These are phyloP conservation scores for Termitomyces sp. DNA, from an alignment of 768 basidiomycete genomes.

Conservation along the genomic window DNA sequence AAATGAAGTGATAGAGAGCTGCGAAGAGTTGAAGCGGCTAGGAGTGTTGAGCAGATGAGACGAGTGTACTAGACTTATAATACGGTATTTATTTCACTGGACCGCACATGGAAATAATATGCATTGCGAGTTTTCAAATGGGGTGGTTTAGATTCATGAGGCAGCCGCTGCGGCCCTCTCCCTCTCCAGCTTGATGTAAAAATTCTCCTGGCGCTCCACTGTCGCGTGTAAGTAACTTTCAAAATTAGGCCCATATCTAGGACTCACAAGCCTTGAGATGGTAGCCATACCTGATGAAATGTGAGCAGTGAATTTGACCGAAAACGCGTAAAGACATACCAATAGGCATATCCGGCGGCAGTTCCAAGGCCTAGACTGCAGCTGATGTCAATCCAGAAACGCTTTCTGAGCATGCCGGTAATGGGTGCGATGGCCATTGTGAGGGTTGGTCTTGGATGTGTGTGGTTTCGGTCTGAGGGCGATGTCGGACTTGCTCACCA, in stretches of 20 bases:
- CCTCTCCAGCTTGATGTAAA: conserved; percentile 80
- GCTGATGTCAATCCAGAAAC: conserved; percentile 81
- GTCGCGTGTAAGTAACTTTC: conserved; percentile 5
- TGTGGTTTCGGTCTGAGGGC: conserved; percentile 25
- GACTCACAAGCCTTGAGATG: conserved; percentile 74
- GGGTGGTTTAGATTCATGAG: not conserved
- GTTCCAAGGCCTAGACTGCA: conserved; percentile 73
- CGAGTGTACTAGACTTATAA: conserved; percentile 5
- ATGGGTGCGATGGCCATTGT: conserved; percentile 86
- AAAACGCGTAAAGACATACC: conserved; percentile 44
- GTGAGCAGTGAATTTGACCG: conserved; percentile 8
- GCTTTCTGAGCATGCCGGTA: conserved; percentile 90
- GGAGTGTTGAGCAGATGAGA: conserved; percentile 41
- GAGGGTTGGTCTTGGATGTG: conserved; percentile 14
- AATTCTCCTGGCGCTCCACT: conserved; percentile 84
- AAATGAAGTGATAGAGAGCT: conserved; percentile 63
- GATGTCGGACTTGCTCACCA: conserved; percentile 26
- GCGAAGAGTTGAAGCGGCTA: conserved; percentile 67
- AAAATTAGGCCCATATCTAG: not conserved
- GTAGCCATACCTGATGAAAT: conserved; percentile 65
- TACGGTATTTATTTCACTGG: conserved; percentile 17
- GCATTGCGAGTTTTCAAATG: conserved; percentile 6
- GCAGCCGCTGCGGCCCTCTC: conserved; percentile 34
- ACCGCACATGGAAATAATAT: conserved; percentile 8
- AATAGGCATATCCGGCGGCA: conserved; percentile 72